A percentile compares a stretch with the other conserved stretches of the same genome.
These are phyloP conservation scores for Annulohypoxylon bovei DNA, from an alignment of 495 filamentous ascomycete genomes.

Conservation along the genomic window DNA sequence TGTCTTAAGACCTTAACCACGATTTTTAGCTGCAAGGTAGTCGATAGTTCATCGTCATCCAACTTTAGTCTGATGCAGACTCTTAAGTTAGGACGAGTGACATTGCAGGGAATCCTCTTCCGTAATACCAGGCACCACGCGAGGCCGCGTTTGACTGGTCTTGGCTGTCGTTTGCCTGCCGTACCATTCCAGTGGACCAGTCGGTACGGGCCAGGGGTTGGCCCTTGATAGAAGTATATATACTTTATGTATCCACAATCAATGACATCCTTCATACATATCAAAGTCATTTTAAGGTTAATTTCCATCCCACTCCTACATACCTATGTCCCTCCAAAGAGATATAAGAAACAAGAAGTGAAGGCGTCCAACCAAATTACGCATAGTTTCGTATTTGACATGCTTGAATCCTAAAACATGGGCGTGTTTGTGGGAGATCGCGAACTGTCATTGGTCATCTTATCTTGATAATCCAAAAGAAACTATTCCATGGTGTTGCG, in stretches of 20 bases:
- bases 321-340: conserved; percentile 1
- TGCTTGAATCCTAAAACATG: conserved; percentile 2
- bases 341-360: conserved; percentile 10
- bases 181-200: conserved; percentile 35
- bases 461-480: conserved; percentile 12
- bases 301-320: conserved; percentile 6
- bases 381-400: conserved; percentile 18
- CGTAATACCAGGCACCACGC: conserved; percentile 33
- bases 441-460: neutral
- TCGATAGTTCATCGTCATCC: conserved; percentile 31
- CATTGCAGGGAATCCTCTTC: conserved; percentile 33
- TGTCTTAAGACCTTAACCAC: conserved; percentile 3
- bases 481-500: conserved; percentile 21
- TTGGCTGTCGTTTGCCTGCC: conserved; percentile 33
- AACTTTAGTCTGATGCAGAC: conserved; percentile 38
- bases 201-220: conserved; percentile 10
- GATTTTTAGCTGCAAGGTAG: conserved; percentile 8
- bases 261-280: neutral
- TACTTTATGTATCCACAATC: conserved; percentile 19
- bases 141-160: conserved; percentile 23
- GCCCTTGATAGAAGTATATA: conserved; percentile 17
- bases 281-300: neutral
- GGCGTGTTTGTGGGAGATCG: conserved; percentile 5
- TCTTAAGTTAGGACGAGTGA: conserved; percentile 26
- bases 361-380: neutral